Evolutionary conservation across 768 basidiomycete species (phyloP).

Genomic region (Termitomyces sp.): DNA sequence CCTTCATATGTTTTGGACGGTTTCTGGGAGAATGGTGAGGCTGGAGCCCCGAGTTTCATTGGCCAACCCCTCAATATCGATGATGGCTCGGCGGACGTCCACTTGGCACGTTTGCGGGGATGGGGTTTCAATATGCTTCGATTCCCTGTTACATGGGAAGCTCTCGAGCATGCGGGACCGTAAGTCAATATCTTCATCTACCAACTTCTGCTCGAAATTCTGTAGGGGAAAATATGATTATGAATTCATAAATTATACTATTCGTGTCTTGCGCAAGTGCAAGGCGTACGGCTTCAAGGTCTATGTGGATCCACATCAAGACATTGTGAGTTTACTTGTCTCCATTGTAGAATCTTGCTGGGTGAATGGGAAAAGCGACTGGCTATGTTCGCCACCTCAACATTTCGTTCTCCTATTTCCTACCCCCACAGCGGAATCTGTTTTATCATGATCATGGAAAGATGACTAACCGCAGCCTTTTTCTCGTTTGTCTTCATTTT

Average conservation of each 20-base stretch:
- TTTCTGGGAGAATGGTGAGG: slow-evolving; percentile 80
- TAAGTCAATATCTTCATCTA: slow-evolving; percentile 40
- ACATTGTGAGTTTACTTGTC: slow-evolving; percentile 57
- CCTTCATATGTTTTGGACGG: slow-evolving; percentile 64
- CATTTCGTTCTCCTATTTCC: background rate
- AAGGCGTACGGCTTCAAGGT: slow-evolving; percentile 89
- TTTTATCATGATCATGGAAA: no score
- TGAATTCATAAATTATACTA: slow-evolving; percentile 88
- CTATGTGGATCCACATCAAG: slow-evolving; percentile 96
- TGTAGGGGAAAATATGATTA: slow-evolving; percentile 82
- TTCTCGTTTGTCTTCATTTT: background rate
- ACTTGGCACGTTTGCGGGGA: slow-evolving; percentile 75
- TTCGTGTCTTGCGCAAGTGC: slow-evolving; percentile 83
- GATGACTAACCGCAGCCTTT: background rate
- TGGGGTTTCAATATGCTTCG: slow-evolving; percentile 94
- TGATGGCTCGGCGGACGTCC: slow-evolving; percentile 79
- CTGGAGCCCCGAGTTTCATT: slow-evolving; percentile 63
- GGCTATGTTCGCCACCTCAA: background rate
- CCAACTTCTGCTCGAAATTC: slow-evolving; percentile 3
- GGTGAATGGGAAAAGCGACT: background rate
- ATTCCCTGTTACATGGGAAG: slow-evolving; percentile 91
- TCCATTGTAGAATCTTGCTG: background rate
- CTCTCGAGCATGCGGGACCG: slow-evolving; percentile 92
- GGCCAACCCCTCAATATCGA: slow-evolving; percentile 80
- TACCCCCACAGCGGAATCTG: background rate